These are phyloP conservation scores for Cicer cuneatum DNA, from an alignment of 306 rosid species.

Conservation along the genomic window DNA sequence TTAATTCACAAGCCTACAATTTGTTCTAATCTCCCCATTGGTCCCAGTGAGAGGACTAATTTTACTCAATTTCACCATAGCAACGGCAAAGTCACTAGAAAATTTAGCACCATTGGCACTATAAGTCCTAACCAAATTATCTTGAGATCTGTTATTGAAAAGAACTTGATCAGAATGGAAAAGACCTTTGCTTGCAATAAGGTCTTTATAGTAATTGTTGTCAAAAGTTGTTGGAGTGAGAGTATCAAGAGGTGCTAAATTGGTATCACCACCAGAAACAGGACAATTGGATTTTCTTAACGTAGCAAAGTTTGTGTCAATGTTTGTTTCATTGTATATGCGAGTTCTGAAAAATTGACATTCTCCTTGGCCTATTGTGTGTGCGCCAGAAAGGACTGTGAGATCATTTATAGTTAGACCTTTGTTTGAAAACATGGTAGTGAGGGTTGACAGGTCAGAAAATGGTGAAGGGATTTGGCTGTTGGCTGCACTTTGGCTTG, in stretches of 20 bases:
- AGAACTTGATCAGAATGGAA: constrained; percentile 82
- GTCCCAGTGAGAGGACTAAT: constrained; percentile 71
- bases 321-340: constrained; percentile 75
- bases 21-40: constrained; percentile 67
- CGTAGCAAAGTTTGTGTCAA: constrained; percentile 60
- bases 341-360: constrained; percentile 62
- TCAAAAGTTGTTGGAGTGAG: constrained; percentile 52
- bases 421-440: constrained; percentile 46
- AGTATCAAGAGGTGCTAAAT: constrained; percentile 68
- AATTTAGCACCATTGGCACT: constrained; percentile 47
- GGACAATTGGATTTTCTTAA: constrained; percentile 59
- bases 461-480: constrained; percentile 61
- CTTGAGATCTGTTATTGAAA: constrained; percentile 64
- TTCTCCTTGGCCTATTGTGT: constrained; percentile 62
- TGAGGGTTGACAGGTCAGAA: constrained; percentile 59
- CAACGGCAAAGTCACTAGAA: constrained; percentile 62
- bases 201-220: constrained; percentile 60
- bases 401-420: constrained; percentile 59
- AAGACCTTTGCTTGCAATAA: constrained; percentile 61
- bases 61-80: constrained; percentile 73
- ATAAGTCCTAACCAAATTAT: constrained; percentile 62
- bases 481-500: constrained; percentile 69
- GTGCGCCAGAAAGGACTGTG: constrained; percentile 76
- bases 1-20: constrained; percentile 68
- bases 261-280: constrained; percentile 55